Base-by-base conservation (phyloP, 2,329 filamentous ascomycete genomes). In the Mycosphaerella arachidis region DNA sequence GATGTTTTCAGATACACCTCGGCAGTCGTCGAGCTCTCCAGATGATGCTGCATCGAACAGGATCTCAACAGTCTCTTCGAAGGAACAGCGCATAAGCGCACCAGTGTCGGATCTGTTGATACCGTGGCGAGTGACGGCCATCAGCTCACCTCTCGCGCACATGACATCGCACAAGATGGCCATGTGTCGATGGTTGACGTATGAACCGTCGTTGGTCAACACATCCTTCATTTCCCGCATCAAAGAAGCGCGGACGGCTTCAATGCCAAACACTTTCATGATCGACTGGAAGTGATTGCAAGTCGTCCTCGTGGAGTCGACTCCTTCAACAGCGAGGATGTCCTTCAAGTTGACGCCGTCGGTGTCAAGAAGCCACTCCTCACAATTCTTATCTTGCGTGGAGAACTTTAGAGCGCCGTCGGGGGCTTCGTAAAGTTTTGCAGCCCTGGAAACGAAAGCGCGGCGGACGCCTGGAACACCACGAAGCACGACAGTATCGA, bases 21-120 rank as follows among this genome's bases (percentile, higher is more conserved):
- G 90, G 79, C 95, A 99, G 76, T 99, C 94, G 72, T 99, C 94
- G 33, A 99, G 83, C 76, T 99, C 94, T 73, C 94, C 94, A 54
- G 91, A 91, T 16, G 92, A 91, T 27, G 94, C 94, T 62, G 94
- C 95, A 73, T 99, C 94, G 20, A 99, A 86, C 56, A 99, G 81
- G 81, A 99, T 99, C 74, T 99, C 95, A 45, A 99, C 94, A 0
- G 94, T 99, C 76, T 99, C 95, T 78, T 99, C 94, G 78, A 99
- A 99, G 1, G 94, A 99, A 82, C 95, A 99, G 75, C 94, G 89
- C 94, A 99, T 99, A 70, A 99, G 83, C 9, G 94, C 95, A 81
- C 94, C 94, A 63, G 95, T 99, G 73, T 99, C 94, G 29, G 93
- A 91, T 70, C 94, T 87, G 80, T 99, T 99, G 80, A 99, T 99